Evolutionary conservation across 352 stramenopile species (phyloP).

Genomic region (Pythium volutum): DNA sequence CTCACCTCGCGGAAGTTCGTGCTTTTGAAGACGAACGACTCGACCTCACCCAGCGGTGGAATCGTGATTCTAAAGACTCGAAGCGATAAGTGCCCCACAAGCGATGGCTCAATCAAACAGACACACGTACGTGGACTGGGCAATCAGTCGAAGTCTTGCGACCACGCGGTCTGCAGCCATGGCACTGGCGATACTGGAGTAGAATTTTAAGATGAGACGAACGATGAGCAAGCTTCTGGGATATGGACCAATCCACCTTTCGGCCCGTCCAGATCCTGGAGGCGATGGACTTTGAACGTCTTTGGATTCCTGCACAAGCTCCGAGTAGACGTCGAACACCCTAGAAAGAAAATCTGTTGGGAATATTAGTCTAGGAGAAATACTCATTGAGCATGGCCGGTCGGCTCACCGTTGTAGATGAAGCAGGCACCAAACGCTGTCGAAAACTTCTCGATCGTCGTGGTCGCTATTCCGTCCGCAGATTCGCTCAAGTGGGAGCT

Average conservation of each 20-base stretch:
- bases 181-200: constrained; percentile 40
- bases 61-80: constrained; percentile 32
- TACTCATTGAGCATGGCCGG: background rate
- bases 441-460: constrained; percentile 35
- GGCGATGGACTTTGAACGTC: constrained; percentile 25
- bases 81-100: background rate
- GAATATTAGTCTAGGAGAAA: background rate
- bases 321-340: constrained; percentile 45
- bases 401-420: constrained; percentile 46
- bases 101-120: background rate
- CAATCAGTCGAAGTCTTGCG: constrained; percentile 41
- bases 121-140: constrained; percentile 36
- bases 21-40: constrained; percentile 52
- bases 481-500: constrained; percentile 36
- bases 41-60: constrained; percentile 47
- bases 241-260: constrained; percentile 28
- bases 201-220: background rate
- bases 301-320: constrained; percentile 28
- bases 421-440: constrained; percentile 41
- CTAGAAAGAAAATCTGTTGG: constrained; percentile 47
- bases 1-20: constrained; percentile 53
- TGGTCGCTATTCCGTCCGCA: constrained; percentile 27
- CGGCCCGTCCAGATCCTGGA: constrained; percentile 28
- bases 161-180: constrained; percentile 48
- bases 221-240: background rate